phyloP scores from a whole-genome alignment of 208 protist genomes.

The Trypanosoma boissoni region DNA sequence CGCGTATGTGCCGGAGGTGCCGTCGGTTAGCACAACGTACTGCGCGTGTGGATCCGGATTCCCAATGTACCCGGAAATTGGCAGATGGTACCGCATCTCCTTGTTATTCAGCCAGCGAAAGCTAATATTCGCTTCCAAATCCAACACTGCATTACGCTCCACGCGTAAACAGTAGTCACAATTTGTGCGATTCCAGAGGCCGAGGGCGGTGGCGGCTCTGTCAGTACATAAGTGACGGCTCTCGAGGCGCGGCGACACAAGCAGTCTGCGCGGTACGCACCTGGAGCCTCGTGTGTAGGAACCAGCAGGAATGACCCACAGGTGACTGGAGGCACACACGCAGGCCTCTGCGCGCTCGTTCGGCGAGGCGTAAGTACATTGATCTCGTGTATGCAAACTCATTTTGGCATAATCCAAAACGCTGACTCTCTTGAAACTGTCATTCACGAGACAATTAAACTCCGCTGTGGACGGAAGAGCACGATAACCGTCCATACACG shows the following conservation, averaged over 20 bases:
- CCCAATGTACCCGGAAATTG: neutral
- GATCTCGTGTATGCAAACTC: neutral
- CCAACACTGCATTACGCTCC: slow-evolving; percentile 16
- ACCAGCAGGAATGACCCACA: neutral
- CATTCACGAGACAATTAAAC: no score
- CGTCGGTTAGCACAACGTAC: neutral
- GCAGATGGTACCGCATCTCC: slow-evolving; percentile 6
- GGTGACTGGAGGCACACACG: slow-evolving; percentile 29
- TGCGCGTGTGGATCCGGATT: slow-evolving; percentile 5
- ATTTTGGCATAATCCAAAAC: neutral
- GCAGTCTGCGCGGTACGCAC: slow-evolving; percentile 11
- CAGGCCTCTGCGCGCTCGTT: slow-evolving; percentile 10
- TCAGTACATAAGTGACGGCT: slow-evolving; percentile 34
- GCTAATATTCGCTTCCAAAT: slow-evolving; percentile 17
- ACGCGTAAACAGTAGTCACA: slow-evolving; percentile 35
- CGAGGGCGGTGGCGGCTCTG: slow-evolving; percentile 23
- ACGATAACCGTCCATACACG: neutral
- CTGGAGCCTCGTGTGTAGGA: slow-evolving; percentile 1
- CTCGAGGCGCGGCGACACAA: slow-evolving; percentile 29
- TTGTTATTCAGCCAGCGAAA: slow-evolving; percentile 23
- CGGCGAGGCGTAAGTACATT: slow-evolving; percentile 1
- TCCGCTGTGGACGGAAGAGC: neutral
- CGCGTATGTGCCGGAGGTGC: slow-evolving; percentile 1
- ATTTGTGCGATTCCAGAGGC: slow-evolving; percentile 20
- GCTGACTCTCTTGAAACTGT: no score